Evolutionary conservation across 2,329 filamentous ascomycete species (phyloP).

Genomic region (Aureobasidium sp.): DNA sequence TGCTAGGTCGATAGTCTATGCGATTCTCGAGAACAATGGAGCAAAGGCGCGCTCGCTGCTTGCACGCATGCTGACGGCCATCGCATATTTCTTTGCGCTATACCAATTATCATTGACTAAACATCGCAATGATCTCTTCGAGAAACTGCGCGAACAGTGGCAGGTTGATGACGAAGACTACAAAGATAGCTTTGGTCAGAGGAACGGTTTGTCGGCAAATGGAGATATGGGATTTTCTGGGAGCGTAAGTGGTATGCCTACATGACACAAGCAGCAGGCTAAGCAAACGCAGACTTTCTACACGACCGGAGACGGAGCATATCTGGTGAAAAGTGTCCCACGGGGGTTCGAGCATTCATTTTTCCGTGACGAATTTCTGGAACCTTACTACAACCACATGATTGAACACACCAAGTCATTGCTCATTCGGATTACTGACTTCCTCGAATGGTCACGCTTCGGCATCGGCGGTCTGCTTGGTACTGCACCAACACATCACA

Average conservation of each 20-base stretch:
- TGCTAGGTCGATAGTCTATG: slow-evolving; percentile 16
- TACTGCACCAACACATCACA: slow-evolving; percentile 60
- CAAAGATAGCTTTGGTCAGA: slow-evolving; percentile 43
- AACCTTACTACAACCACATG: slow-evolving; percentile 60
- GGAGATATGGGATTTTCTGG: slow-evolving; percentile 69
- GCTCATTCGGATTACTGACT: slow-evolving; percentile 64
- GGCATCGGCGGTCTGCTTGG: slow-evolving; percentile 56
- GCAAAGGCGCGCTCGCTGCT: slow-evolving; percentile 3
- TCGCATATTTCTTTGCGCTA: slow-evolving; percentile 16
- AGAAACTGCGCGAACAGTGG: slow-evolving; percentile 48
- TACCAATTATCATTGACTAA: slow-evolving; percentile 11
- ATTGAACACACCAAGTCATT: slow-evolving; percentile 51
- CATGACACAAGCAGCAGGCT: not conserved
- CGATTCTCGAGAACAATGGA: slow-evolving; percentile 9
- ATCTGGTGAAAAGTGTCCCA: slow-evolving; percentile 64
- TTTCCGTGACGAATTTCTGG: slow-evolving; percentile 59
- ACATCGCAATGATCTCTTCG: slow-evolving; percentile 40
- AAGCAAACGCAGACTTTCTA: slow-evolving; percentile 55
- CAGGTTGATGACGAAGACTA: slow-evolving; percentile 49
- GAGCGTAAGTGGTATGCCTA: slow-evolving; percentile 39
- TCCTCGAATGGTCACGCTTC: slow-evolving; percentile 49
- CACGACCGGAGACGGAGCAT: slow-evolving; percentile 57
- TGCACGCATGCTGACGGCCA: slow-evolving; percentile 1
- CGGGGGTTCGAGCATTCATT: slow-evolving; percentile 63
- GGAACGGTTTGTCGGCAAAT: slow-evolving; percentile 46